phyloP scores from a whole-genome alignment of 371 early-diverging fungal species.

The Mortierella sp. region DNA sequence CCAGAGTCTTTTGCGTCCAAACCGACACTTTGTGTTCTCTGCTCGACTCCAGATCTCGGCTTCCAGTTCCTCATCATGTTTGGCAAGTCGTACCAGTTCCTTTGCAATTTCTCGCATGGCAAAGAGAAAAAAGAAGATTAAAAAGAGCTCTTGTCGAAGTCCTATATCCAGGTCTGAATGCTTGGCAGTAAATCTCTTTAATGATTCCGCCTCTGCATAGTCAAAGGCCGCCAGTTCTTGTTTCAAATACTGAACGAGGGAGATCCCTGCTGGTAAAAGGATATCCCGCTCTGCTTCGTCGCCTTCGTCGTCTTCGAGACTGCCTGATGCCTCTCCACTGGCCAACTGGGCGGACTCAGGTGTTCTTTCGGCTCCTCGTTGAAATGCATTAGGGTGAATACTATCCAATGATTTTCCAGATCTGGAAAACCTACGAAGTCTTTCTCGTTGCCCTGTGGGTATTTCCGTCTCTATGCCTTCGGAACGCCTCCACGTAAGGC shows the following conservation, averaged over 20 bases:
- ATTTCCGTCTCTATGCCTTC: too few relatives aligned
- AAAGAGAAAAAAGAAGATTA: conserved; percentile 67
- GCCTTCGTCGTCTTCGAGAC: too few relatives aligned
- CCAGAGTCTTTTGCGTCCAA: conserved; percentile 53
- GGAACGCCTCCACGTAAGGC: too few relatives aligned
- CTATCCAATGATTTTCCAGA: too few relatives aligned
- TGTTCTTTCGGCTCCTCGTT: too few relatives aligned
- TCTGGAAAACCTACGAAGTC: too few relatives aligned
- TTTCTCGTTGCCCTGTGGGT: too few relatives aligned
- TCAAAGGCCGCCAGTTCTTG: conserved; percentile 47
- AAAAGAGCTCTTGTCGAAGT: conserved; percentile 60
- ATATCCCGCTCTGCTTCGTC: too few relatives aligned
- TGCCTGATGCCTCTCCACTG: too few relatives aligned
- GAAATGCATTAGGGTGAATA: too few relatives aligned
- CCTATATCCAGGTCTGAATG: conserved; percentile 52
- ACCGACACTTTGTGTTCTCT: conserved; percentile 7
- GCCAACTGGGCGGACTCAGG: too few relatives aligned
- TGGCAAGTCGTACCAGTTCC: conserved; percentile 55
- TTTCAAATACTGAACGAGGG: conserved; percentile 57
- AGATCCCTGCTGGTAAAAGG: conserved; percentile 46
- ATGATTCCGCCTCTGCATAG: conserved; percentile 5
- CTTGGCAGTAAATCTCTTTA: not conserved
- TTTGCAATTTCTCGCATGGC: conserved; percentile 62
- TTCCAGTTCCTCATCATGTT: conserved; percentile 41
- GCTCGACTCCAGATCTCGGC: conserved; percentile 18